These are phyloP conservation scores for Nigrospora osmanthi DNA, from an alignment of 2,329 filamentous ascomycete species.

Conservation along the genomic window DNA sequence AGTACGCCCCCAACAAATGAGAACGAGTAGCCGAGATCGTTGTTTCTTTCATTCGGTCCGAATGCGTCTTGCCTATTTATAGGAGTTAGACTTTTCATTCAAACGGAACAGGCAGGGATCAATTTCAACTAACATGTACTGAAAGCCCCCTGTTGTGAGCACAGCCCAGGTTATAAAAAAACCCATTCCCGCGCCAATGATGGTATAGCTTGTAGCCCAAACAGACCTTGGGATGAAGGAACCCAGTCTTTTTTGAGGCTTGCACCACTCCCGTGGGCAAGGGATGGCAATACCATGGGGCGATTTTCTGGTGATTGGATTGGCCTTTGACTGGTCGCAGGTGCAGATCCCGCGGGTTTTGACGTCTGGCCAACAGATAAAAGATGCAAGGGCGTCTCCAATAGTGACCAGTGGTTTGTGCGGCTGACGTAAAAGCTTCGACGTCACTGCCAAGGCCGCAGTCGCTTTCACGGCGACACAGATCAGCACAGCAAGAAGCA, in stretches of 20 bases:
- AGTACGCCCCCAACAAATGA: conserved; percentile 7
- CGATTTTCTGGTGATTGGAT: conserved; percentile 2
- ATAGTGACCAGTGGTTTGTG: conserved; percentile 39
- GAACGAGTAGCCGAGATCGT: background rate
- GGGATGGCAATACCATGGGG: background rate
- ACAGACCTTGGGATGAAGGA: conserved; percentile 6
- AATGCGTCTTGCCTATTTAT: background rate
- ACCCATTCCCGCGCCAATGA: conserved; percentile 7
- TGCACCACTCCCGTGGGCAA: conserved; percentile 6
- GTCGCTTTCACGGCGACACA: no score
- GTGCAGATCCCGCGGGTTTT: conserved; percentile 22
- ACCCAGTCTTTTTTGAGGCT: conserved; percentile 1
- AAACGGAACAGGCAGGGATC: background rate
- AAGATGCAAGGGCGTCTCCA: conserved; percentile 43
- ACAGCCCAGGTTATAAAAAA: conserved; percentile 1
- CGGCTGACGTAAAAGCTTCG: no score
- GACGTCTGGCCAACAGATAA: conserved; percentile 35
- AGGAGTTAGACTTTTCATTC: background rate
- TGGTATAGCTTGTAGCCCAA: conserved; percentile 10
- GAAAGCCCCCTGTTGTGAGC: no score
- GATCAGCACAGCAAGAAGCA: no score
- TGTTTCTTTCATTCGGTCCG: conserved; percentile 1
- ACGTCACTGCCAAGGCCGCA: no score
- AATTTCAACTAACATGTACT: no score
- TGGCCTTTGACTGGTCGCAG: conserved; percentile 5